A percentile compares a stretch with the other conserved stretches of the same genome.
Conservation (phyloP, 2,329 filamentous ascomycete genomes). For the Xylariaceae sp. region DNA sequence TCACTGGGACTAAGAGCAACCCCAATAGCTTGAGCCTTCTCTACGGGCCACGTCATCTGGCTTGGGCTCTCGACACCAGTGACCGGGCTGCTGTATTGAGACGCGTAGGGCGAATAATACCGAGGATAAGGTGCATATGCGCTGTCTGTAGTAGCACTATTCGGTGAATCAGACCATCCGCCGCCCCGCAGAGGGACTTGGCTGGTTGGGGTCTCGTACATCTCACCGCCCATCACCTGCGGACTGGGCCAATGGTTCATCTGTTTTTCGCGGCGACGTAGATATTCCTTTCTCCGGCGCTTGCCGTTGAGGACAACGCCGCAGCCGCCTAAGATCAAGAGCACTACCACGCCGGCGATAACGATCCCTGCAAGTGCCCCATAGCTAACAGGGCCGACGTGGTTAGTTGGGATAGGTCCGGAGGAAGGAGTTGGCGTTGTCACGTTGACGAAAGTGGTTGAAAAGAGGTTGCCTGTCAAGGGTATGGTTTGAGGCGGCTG, state of each 20-base stretch:
- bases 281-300: constrained; percentile 49
- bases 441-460: constrained; percentile 43
- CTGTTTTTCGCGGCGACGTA: constrained; percentile 45
- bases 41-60: constrained; percentile 37
- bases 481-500: constrained; percentile 44
- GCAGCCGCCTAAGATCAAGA: constrained; percentile 48
- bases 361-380: constrained; percentile 57
- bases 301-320: constrained; percentile 55
- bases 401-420: constrained; percentile 37
- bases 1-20: constrained; percentile 41
- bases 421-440: constrained; percentile 45
- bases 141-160: constrained; percentile 36
- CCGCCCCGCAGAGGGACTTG: constrained; percentile 48
- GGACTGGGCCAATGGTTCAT: constrained; percentile 43
- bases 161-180: constrained; percentile 53
- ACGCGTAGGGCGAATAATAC: constrained; percentile 58
- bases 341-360: constrained; percentile 45
- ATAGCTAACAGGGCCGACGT: constrained; percentile 46
- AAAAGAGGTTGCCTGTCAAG: constrained; percentile 51
- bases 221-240: constrained; percentile 37
- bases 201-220: constrained; percentile 51
- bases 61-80: constrained; percentile 39
- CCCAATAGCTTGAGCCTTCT: constrained; percentile 39
- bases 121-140: constrained; percentile 35
- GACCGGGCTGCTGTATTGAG: constrained; percentile 56